Evolutionary conservation across 352 stramenopile species (phyloP).

Genomic region (Globisporangium camurandrum): DNA sequence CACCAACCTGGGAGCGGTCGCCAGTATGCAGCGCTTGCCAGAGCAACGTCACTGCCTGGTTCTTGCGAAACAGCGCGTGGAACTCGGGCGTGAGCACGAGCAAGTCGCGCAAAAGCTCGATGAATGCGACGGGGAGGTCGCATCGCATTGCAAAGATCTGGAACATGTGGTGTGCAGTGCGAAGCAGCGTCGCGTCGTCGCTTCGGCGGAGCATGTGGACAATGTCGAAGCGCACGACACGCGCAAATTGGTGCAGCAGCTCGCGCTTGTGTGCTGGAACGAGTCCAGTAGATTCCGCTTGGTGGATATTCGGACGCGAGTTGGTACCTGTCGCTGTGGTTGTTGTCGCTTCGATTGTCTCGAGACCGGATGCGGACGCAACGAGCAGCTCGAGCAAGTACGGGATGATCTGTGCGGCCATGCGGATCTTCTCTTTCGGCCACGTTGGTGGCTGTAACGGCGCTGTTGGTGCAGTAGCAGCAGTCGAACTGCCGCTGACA

Average conservation of each 20-base stretch:
- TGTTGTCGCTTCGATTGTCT: constrained; percentile 11
- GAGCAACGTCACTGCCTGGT: constrained; percentile 26
- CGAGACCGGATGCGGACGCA: constrained; percentile 17
- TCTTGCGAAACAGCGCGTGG: constrained; percentile 31
- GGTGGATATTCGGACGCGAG: not conserved
- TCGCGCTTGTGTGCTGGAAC: constrained; percentile 14
- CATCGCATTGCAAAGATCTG: constrained; percentile 33
- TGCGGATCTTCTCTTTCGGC: constrained; percentile 26
- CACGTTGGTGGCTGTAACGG: constrained; percentile 7
- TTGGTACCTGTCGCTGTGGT: not conserved
- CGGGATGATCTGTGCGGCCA: constrained; percentile 25
- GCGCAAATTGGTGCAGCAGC: constrained; percentile 24
- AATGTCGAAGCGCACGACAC: constrained; percentile 27
- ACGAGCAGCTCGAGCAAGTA: constrained; percentile 31
- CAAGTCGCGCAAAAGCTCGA: constrained; percentile 37
- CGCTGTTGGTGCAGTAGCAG: not conserved
- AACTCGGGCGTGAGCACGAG: constrained; percentile 25
- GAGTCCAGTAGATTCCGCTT: constrained; percentile 1
- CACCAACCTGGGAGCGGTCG: constrained; percentile 10
- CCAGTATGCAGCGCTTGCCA: constrained; percentile 44
- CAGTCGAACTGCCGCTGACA: not conserved
- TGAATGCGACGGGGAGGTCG: constrained; percentile 24
- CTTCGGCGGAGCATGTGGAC: constrained; percentile 25
- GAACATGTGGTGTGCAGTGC: constrained; percentile 36
- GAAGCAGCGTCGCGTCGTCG: constrained; percentile 30